Evolutionary conservation across 2,329 filamentous ascomycete species (phyloP).

Genomic region (Penicillium sp.): DNA sequence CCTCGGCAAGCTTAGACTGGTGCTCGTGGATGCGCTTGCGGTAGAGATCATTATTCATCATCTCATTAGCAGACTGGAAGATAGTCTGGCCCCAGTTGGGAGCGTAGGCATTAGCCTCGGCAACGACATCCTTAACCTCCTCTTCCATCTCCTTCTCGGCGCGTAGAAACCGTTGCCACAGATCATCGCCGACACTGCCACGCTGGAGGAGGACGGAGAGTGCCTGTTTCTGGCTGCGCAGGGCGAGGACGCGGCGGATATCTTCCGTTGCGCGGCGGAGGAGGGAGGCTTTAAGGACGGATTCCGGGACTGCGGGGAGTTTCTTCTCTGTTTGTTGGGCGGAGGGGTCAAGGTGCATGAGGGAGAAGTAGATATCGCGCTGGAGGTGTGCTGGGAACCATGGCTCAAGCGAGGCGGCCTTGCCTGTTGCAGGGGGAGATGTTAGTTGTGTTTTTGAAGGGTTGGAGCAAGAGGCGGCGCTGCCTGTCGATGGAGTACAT

Average conservation of each 20-base stretch:
- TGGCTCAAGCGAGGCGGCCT: constrained; percentile 80
- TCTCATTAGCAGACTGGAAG: constrained; percentile 97
- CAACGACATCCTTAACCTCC: constrained; percentile 88
- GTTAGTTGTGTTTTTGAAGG: constrained; percentile 12
- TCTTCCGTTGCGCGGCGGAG: constrained; percentile 88
- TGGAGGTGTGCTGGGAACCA: constrained; percentile 93
- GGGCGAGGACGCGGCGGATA: constrained; percentile 84
- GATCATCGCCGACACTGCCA: constrained; percentile 90
- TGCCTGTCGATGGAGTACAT: constrained; percentile 34
- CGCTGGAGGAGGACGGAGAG: constrained; percentile 78
- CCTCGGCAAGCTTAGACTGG: constrained; percentile 65
- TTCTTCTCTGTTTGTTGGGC: constrained; percentile 61
- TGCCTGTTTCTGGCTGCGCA: constrained; percentile 84
- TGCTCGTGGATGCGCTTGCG: constrained; percentile 74
- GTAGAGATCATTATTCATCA: constrained; percentile 77
- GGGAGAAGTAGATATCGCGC: constrained; percentile 90
- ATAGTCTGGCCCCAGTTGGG: constrained; percentile 91
- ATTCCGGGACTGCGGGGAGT: constrained; percentile 70
- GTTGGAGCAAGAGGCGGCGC: not conserved
- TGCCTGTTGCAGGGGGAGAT: constrained; percentile 50
- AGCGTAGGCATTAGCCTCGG: constrained; percentile 87
- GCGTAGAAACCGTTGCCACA: constrained; percentile 87
- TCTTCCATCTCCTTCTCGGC: constrained; percentile 98
- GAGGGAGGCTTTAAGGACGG: constrained; percentile 81
- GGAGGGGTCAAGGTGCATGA: constrained; percentile 71